Evolutionary conservation across 2,329 filamentous ascomycete species (phyloP).

Genomic region (Pochonia chlamydosporia): DNA sequence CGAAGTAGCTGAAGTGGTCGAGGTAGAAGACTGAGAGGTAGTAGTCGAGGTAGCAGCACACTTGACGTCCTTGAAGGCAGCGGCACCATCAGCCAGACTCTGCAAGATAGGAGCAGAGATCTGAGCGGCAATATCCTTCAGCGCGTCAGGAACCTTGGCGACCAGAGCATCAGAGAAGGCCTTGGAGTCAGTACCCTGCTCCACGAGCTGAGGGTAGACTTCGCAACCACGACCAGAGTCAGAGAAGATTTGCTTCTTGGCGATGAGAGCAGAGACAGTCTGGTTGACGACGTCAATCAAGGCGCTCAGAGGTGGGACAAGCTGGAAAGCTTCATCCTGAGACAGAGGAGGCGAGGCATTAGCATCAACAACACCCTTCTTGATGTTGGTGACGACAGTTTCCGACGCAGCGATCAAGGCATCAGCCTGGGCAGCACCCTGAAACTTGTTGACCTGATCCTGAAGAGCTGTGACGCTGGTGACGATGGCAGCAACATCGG

Average conservation of each 20-base stretch:
- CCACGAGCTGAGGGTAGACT: conserved; percentile 1
- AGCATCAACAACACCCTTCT: neutral
- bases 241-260: conserved; percentile 3
- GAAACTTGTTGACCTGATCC: neutral
- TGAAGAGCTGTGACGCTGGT: neutral
- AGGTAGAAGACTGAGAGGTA: neutral
- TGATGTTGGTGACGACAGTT: neutral
- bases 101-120: neutral
- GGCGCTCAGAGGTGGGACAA: neutral
- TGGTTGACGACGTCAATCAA: neutral
- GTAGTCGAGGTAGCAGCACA: neutral
- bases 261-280: neutral
- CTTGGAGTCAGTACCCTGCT: neutral
- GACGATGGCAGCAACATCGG: neutral
- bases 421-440: neutral
- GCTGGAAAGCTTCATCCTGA: neutral
- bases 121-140: neutral
- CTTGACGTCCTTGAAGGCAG: conserved; percentile 5
- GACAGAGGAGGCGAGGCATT: neutral
- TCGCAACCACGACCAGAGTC: conserved; percentile 6
- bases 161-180: neutral
- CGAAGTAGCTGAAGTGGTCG: neutral
- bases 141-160: neutral
- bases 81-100: neutral
- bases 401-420: neutral